phyloP scores from a whole-genome alignment of 1,284 basidiomycete species.

The Ceratobasidium papillatum region DNA sequence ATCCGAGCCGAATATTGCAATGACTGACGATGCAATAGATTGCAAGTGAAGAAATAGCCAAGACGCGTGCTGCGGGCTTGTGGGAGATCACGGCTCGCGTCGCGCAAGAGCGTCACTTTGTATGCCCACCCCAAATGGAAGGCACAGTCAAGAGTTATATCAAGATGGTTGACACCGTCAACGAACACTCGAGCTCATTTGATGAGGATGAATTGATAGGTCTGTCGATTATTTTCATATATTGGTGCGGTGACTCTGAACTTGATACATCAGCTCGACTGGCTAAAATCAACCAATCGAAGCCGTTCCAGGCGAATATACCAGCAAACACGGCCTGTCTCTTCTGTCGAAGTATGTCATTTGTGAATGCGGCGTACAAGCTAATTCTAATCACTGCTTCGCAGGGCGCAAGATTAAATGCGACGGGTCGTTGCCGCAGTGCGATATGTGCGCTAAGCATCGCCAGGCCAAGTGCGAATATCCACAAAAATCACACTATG shows the following conservation, averaged over 20 bases:
- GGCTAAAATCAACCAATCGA: constrained; percentile 36
- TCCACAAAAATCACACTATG: constrained; percentile 35
- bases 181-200: constrained; percentile 30
- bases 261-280: constrained; percentile 34
- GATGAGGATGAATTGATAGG: constrained; percentile 31
- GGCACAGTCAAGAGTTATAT: constrained; percentile 35
- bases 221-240: background rate
- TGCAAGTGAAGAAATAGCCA: constrained; percentile 36
- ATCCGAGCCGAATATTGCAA: background rate
- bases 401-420: constrained; percentile 37
- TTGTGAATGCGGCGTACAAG: background rate
- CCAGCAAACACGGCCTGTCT: constrained; percentile 37
- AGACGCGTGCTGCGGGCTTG: constrained; percentile 35
- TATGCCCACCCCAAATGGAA: constrained; percentile 38
- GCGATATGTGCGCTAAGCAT: constrained; percentile 34
- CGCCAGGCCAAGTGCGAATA: constrained; percentile 39
- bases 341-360: constrained; percentile 29
- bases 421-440: constrained; percentile 35
- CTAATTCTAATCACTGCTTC: constrained; percentile 11
- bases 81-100: constrained; percentile 39
- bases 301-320: constrained; percentile 37
- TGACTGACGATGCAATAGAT: background rate
- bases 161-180: constrained; percentile 35
- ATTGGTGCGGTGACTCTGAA: constrained; percentile 10
- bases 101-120: constrained; percentile 37